phyloP scores from a whole-genome alignment of 495 filamentous ascomycete genomes.

The Acidiella bohemica region DNA sequence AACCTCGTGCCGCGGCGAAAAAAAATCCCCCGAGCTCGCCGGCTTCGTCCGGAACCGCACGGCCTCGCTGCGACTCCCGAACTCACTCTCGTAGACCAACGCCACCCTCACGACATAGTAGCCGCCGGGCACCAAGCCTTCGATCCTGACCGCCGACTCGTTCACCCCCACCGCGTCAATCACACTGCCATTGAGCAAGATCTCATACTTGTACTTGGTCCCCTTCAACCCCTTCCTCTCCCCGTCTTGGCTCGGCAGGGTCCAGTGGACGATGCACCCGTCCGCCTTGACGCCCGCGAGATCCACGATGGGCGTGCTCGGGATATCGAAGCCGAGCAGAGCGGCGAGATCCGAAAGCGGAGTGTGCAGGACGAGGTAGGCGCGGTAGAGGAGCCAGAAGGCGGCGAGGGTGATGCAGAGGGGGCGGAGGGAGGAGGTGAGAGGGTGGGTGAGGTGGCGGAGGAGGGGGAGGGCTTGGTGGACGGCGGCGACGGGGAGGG shows the following conservation, averaged over 20 bases:
- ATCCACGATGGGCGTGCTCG: constrained; percentile 75
- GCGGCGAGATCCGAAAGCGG: constrained; percentile 81
- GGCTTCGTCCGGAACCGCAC: constrained; percentile 56
- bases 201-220: constrained; percentile 71
- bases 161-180: constrained; percentile 36
- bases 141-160: constrained; percentile 82
- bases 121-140: constrained; percentile 66
- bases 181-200: constrained; percentile 79
- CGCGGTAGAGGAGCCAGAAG: constrained; percentile 41
- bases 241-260: constrained; percentile 60
- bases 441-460: constrained; percentile 6
- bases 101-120: constrained; percentile 89
- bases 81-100: constrained; percentile 75
- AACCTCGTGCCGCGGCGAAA: constrained; percentile 20
- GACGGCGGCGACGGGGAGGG: neutral
- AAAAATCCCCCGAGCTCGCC: constrained; percentile 21
- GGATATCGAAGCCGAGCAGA: constrained; percentile 84
- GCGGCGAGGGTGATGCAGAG: constrained; percentile 1
- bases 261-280: constrained; percentile 85
- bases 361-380: constrained; percentile 74
- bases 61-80: constrained; percentile 74
- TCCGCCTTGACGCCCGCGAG: constrained; percentile 80
- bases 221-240: constrained; percentile 59
- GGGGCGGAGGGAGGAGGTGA: constrained; percentile 9
- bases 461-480: neutral